Base-by-base conservation (phyloP, 1,284 basidiomycete species). In the Trametes versicolor region DNA sequence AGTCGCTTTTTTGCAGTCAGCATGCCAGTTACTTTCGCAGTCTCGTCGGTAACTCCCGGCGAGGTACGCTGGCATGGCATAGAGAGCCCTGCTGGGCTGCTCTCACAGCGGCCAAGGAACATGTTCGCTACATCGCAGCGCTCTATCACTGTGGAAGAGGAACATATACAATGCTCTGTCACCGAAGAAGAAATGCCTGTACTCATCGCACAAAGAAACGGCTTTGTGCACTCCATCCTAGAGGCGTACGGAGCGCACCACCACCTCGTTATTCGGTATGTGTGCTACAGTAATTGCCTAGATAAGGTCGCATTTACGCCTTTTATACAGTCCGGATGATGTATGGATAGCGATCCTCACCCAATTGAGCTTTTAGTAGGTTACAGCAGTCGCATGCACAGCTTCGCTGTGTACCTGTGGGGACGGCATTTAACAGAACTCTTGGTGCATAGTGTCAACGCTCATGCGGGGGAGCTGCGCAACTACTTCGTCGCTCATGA, bases 261-360 rank as follows among this genome's bases (percentile, higher is more conserved):
- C 12, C 74, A 73, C 3, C 74, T 83, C 19, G 47, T 32, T 2
- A 58, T 69, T 2, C 66, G 68, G 68, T 69, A 32, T 4, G 19
- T 45, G 10, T 7, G 27, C 13, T 17, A 15, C 19, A 1, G n/a
- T 19, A 12, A 17, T 2, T 4, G 51, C 29, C 21, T 21, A 17
- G 9, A 32, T 13, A 8, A 17, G 25, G 12, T 12, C 27, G 49
- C 15, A 15, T 1, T 15, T 1, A 15, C 12, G 68, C 75, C 3
- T 5, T 7, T 3, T 32, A 60, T 62, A 27, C 34, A 76, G 81
- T 7, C 82, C 82, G 0, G 81, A 82, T 55, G 81, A 83, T 58
- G 75, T 60, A 75, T 81, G 64, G 64, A 29, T 65, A 5, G 60
- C 64, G 0, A 62, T 65, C 41, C 51, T 65, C 7, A 37, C 36